Evolutionary conservation across 148 eudicot species (phyloP).

Genomic region (Drosera capensis): DNA sequence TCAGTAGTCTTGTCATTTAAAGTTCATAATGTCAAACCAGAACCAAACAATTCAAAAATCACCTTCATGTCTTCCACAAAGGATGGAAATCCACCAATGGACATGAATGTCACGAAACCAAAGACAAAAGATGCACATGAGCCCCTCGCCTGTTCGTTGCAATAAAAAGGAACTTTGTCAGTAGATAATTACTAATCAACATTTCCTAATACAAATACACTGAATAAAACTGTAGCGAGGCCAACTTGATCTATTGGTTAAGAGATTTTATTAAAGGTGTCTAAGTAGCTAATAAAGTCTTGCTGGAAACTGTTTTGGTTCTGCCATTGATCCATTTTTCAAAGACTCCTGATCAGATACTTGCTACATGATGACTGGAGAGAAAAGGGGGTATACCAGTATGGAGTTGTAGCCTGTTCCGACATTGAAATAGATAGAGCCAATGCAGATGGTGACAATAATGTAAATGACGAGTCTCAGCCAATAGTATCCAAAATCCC

Average conservation of each 20-base stretch:
- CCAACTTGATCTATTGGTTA: too few relatives aligned
- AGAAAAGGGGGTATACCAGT: slow-evolving; percentile 32
- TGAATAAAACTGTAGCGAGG: too few relatives aligned
- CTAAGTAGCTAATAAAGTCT: too few relatives aligned
- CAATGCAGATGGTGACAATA: slow-evolving; percentile 80
- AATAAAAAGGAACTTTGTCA: too few relatives aligned
- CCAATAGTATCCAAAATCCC: slow-evolving; percentile 98
- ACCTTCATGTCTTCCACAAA: slow-evolving; percentile 99
- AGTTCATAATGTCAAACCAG: background rate
- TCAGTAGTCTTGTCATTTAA: background rate
- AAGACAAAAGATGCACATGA: slow-evolving; percentile 91
- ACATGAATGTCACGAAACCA: slow-evolving; percentile 96
- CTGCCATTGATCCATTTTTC: background rate
- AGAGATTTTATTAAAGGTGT: too few relatives aligned
- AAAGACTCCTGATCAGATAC: background rate
- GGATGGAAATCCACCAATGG: slow-evolving; percentile 96
- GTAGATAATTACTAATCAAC: background rate
- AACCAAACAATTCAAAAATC: background rate
- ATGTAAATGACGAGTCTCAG: slow-evolving; percentile 81
- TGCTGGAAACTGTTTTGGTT: background rate
- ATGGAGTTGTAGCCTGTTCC: slow-evolving; percentile 82
- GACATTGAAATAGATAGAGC: slow-evolving; percentile 66
- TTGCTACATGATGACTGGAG: background rate
- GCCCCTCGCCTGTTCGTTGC: slow-evolving; percentile 55
- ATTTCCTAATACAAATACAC: background rate